phyloP scores from a whole-genome alignment of 2,329 filamentous ascomycete species.

The Macrophomina tecta region DNA sequence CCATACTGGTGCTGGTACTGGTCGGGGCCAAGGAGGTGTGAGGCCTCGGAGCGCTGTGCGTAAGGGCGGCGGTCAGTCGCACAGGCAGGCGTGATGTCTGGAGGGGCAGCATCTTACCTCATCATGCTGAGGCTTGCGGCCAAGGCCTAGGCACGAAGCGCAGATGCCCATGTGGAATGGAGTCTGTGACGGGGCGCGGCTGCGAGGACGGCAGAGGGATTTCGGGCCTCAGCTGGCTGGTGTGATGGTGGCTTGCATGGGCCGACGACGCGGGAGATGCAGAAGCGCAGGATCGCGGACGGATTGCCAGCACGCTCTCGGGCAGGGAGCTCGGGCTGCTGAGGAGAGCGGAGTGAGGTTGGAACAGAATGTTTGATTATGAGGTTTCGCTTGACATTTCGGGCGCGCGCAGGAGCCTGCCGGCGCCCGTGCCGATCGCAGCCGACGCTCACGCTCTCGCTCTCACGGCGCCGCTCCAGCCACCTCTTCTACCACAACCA shows the following conservation, averaged over 20 bases:
- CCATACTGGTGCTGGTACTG: conserved; percentile 54
- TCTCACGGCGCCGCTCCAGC: neutral
- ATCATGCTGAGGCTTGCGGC: conserved; percentile 50
- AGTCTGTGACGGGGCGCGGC: conserved; percentile 20
- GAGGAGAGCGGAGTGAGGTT: conserved; percentile 18
- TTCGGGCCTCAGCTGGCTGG: conserved; percentile 19
- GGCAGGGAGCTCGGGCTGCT: conserved; percentile 12
- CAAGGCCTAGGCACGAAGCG: conserved; percentile 55
- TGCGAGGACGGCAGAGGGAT: conserved; percentile 10
- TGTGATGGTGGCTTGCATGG: conserved; percentile 28
- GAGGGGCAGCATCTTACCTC: conserved; percentile 45
- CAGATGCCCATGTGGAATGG: conserved; percentile 52
- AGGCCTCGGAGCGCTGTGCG: conserved; percentile 51
- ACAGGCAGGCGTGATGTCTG: neutral
- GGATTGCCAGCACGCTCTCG: conserved; percentile 18
- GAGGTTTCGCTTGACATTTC: conserved; percentile 26
- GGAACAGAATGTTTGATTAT: conserved; percentile 29
- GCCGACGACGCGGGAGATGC: neutral
- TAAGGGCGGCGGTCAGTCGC: conserved; percentile 25
- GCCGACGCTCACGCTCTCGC: neutral
- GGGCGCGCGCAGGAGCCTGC: conserved; percentile 3
- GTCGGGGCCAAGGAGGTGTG: conserved; percentile 52
- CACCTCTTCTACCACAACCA: conserved; percentile 2
- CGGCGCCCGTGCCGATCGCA: conserved; percentile 9
- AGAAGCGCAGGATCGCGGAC: conserved; percentile 14